These are phyloP conservation scores for Aureobasidium sp. DNA, from an alignment of 2,329 filamentous ascomycete genomes.

Conservation along the genomic window DNA sequence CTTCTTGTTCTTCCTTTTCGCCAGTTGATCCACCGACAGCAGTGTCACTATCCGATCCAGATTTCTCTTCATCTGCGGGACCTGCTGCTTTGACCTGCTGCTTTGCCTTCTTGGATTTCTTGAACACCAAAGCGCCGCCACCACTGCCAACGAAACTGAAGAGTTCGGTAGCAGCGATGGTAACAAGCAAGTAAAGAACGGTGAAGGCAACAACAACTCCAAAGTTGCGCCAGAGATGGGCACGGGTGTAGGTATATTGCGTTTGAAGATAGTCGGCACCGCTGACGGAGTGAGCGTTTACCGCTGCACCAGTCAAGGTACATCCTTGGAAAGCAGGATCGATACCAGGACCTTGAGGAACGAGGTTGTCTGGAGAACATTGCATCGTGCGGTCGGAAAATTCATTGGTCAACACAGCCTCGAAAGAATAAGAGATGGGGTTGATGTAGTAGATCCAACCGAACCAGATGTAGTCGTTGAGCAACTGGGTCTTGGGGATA, in stretches of 20 bases:
- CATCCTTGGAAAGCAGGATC: conserved; percentile 54
- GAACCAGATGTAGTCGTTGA: conserved; percentile 54
- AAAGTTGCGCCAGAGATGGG: conserved; percentile 62
- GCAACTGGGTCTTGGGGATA: conserved; percentile 55
- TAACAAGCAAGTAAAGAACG: conserved; percentile 64
- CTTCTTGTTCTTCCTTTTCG: conserved; percentile 31
- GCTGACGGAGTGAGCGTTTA: conserved; percentile 42
- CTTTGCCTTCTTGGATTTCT: conserved; percentile 55
- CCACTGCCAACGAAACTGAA: conserved; percentile 54
- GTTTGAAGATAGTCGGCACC: conserved; percentile 47
- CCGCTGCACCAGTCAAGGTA: conserved; percentile 47
- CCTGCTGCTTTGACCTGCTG: conserved; percentile 42
- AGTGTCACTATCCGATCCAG: conserved; percentile 20
- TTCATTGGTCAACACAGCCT: conserved; percentile 59
- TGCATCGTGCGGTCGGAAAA: conserved; percentile 48
- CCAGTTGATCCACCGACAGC: conserved; percentile 21
- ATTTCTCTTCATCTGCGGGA: conserved; percentile 51
- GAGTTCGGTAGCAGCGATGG: conserved; percentile 59
- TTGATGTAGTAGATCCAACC: conserved; percentile 50
- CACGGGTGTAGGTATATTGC: conserved; percentile 48
- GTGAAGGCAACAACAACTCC: conserved; percentile 69
- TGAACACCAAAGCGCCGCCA: conserved; percentile 63
- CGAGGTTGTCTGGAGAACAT: conserved; percentile 50
- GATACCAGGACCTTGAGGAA: conserved; percentile 49
- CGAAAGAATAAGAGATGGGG: conserved; percentile 52